These are phyloP conservation scores for Gymnopus androsaceus DNA, from an alignment of 1,284 basidiomycete species.

Conservation along the genomic window DNA sequence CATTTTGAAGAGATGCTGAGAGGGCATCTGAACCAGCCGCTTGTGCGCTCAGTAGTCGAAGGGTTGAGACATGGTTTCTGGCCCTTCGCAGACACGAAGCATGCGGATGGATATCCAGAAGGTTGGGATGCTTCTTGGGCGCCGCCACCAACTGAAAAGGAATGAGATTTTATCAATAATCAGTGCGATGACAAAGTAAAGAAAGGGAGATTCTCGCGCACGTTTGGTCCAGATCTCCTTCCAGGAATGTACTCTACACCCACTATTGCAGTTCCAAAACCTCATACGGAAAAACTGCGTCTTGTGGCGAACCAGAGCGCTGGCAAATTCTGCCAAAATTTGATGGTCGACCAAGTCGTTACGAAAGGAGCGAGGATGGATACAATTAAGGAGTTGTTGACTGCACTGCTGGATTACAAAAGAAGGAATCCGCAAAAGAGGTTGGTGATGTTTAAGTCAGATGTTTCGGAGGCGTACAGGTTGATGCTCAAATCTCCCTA, in stretches of 20 bases:
- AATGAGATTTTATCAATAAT: slow-evolving; percentile 24
- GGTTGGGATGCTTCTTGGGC: slow-evolving; percentile 23
- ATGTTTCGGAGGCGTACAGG: slow-evolving; percentile 35
- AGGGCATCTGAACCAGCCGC: slow-evolving; percentile 26
- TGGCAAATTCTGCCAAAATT: slow-evolving; percentile 33
- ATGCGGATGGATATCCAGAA: slow-evolving; percentile 6
- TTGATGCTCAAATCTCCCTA: slow-evolving; percentile 28
- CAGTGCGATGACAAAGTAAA: slow-evolving; percentile 33
- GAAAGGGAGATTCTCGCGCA: slow-evolving; percentile 31
- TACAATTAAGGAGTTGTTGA: slow-evolving; percentile 14
- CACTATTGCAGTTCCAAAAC: slow-evolving; percentile 38
- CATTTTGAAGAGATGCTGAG: slow-evolving; percentile 26
- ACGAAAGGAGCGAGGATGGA: neutral
- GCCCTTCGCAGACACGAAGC: slow-evolving; percentile 34
- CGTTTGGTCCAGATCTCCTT: slow-evolving; percentile 35
- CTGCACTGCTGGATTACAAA: no score
- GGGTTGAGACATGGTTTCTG: slow-evolving; percentile 39
- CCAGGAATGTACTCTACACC: slow-evolving; percentile 45
- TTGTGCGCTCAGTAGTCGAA: slow-evolving; percentile 25
- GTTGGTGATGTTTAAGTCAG: slow-evolving; percentile 34
- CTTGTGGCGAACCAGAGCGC: slow-evolving; percentile 41
- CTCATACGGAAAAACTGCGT: slow-evolving; percentile 30
- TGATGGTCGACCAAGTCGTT: slow-evolving; percentile 33
- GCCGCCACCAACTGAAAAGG: neutral
- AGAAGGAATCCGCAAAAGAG: no score